Evolutionary conservation across 495 filamentous ascomycete species (phyloP).

Genomic region (Penicillium cosmopolitanum): DNA sequence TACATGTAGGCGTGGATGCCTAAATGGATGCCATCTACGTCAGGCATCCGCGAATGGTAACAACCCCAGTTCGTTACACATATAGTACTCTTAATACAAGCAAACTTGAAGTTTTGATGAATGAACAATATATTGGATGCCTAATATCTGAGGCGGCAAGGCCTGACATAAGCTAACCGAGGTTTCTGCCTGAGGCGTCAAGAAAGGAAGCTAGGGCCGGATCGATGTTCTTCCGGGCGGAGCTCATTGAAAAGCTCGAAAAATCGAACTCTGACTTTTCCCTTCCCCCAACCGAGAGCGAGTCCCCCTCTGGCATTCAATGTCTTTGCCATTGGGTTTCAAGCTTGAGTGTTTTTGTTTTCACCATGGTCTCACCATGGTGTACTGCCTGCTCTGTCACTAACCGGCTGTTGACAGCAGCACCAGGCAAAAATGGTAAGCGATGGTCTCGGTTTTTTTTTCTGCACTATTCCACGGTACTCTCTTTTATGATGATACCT

Average conservation of each 20-base stretch:
- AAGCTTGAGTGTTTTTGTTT: neutral
- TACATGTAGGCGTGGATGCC: too few relatives aligned
- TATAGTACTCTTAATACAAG: too few relatives aligned
- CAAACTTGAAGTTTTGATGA: too few relatives aligned
- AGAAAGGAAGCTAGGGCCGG: neutral
- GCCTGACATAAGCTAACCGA: neutral
- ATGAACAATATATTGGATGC: neutral
- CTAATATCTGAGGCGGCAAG: neutral
- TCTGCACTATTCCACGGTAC: conserved; percentile 16
- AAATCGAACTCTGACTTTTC: conserved; percentile 13
- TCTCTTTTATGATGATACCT: conserved; percentile 65
- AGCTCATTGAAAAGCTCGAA: conserved; percentile 3
- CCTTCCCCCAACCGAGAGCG: conserved; percentile 23
- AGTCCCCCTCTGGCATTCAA: conserved; percentile 25
- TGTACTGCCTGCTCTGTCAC: neutral
- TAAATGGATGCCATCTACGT: too few relatives aligned
- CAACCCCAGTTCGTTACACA: too few relatives aligned
- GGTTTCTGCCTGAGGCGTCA: neutral
- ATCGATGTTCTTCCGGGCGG: neutral
- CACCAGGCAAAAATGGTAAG: conserved; percentile 25
- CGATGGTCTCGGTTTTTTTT: conserved; percentile 10
- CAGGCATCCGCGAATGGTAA: too few relatives aligned
- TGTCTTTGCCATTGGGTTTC: conserved; percentile 18
- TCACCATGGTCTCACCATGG: conserved; percentile 1
- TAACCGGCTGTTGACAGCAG: conserved; percentile 6